Conservation (phyloP, 371 early-diverging fungal species). For the Entomophthora muscae region DNA sequence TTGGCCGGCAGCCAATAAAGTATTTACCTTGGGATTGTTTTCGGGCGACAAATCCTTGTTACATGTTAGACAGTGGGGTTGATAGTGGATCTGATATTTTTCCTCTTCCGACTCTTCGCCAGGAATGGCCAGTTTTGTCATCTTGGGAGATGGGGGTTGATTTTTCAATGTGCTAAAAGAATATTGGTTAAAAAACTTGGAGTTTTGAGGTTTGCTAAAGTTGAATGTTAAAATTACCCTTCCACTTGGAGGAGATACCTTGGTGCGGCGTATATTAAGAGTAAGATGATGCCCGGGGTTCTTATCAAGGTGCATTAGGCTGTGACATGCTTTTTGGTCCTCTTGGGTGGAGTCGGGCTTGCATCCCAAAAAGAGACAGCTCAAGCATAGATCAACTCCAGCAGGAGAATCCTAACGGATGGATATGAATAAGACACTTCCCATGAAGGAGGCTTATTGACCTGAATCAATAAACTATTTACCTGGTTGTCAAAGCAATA, state of each 20-base stretch:
- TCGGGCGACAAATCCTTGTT: constrained; percentile 21
- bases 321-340: constrained; percentile 37
- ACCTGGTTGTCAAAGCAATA: constrained; percentile 82
- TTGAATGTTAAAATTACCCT: constrained; percentile 9
- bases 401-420: constrained; percentile 40
- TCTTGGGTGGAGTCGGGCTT: constrained; percentile 13
- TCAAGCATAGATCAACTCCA: constrained; percentile 83
- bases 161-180: constrained; percentile 11
- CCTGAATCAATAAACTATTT: constrained; percentile 5
- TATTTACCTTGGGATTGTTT: constrained; percentile 13
- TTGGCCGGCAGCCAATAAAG: too few relatives aligned
- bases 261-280: constrained; percentile 61
- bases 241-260: constrained; percentile 22
- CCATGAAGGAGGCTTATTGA: too few relatives aligned
- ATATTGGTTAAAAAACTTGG: too few relatives aligned
- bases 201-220: constrained; percentile 3
- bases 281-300: constrained; percentile 48
- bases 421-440: too few relatives aligned
- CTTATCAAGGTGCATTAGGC: constrained; percentile 45
- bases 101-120: constrained; percentile 52
- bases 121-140: constrained; percentile 73
- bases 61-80: constrained; percentile 51
- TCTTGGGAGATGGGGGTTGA: constrained; percentile 57
- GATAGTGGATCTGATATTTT: constrained; percentile 29
- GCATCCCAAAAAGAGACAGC: constrained; percentile 88